These are phyloP conservation scores for Saturnispora mendoncae DNA, from an alignment of 805 yeast species.

Conservation along the genomic window DNA sequence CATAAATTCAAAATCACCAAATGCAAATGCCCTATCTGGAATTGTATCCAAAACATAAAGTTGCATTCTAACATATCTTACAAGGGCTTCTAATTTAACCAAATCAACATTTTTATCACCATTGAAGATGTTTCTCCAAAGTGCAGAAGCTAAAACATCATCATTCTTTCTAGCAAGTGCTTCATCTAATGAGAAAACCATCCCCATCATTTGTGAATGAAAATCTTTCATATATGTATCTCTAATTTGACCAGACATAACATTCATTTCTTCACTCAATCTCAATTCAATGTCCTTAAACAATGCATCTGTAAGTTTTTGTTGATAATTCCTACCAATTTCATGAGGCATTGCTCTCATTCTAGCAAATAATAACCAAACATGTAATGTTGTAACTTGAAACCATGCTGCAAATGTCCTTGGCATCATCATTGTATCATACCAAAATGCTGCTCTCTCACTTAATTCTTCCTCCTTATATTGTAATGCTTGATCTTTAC, in stretches of 20 bases:
- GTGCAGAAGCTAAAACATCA: conserved; percentile 64
- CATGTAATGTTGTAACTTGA: conserved; percentile 82
- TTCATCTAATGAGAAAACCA: conserved; percentile 86
- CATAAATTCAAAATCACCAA: conserved; percentile 79
- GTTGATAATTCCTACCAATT: conserved; percentile 84
- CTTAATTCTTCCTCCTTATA: conserved; percentile 66
- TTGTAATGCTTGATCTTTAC: conserved; percentile 76
- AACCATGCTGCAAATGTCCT: conserved; percentile 92
- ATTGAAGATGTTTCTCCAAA: conserved; percentile 88
- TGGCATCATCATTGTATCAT: conserved; percentile 74
- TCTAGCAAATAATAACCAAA: conserved; percentile 89
- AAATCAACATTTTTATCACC: conserved; percentile 75
- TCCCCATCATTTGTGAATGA: conserved; percentile 83
- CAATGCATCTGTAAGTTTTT: conserved; percentile 78
- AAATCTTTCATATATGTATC: conserved; percentile 85
- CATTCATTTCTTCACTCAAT: conserved; percentile 78
- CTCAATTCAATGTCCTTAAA: conserved; percentile 86
- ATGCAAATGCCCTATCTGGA: conserved; percentile 87
- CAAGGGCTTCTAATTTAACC: conserved; percentile 76
- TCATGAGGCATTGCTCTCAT: conserved; percentile 95
- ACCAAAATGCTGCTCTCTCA: conserved; percentile 73
- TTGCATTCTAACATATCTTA: conserved; percentile 86
- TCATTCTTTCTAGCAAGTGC: conserved; percentile 69
- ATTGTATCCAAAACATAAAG: conserved; percentile 77
- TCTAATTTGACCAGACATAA: conserved; percentile 69